phyloP scores from a whole-genome alignment of 2,329 filamentous ascomycete species.

The Paracamarosporium sp. region DNA sequence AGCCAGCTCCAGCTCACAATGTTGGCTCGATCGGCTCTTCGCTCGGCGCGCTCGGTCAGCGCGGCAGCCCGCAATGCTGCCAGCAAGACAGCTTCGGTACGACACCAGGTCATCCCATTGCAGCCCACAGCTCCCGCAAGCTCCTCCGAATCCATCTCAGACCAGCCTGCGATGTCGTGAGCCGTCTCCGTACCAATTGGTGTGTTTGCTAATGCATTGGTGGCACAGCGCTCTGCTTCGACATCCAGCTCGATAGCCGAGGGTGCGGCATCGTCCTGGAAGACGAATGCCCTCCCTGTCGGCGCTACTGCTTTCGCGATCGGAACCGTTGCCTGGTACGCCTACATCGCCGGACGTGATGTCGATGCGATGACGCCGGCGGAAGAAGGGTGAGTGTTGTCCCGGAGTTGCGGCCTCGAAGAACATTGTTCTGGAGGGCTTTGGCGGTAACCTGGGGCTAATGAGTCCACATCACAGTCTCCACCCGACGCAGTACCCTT shows the following conservation, averaged over 20 bases:
- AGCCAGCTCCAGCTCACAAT: slow-evolving; percentile 66
- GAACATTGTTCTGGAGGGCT: slow-evolving; percentile 32
- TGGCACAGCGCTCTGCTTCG: slow-evolving; percentile 66
- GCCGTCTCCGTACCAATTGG: slow-evolving; percentile 33
- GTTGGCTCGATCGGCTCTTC: slow-evolving; percentile 92
- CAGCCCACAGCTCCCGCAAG: slow-evolving; percentile 36
- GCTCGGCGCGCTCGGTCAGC: slow-evolving; percentile 85
- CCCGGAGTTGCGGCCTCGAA: slow-evolving; percentile 21
- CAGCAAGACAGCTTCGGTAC: slow-evolving; percentile 56
- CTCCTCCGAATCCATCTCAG: slow-evolving; percentile 30
- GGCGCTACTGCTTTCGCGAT: slow-evolving; percentile 86
- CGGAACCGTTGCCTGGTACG: slow-evolving; percentile 95
- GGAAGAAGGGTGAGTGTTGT: slow-evolving; percentile 90
- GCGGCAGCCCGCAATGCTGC: slow-evolving; percentile 73
- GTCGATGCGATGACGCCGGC: slow-evolving; percentile 89
- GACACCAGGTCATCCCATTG: slow-evolving; percentile 38
- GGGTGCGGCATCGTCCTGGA: slow-evolving; percentile 75
- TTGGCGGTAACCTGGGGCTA: slow-evolving; percentile 36
- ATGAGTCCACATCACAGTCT: slow-evolving; percentile 65
- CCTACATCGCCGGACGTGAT: slow-evolving; percentile 90
- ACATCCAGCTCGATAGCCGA: slow-evolving; percentile 73
- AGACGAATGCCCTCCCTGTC: slow-evolving; percentile 84
- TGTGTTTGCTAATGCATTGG: slow-evolving; percentile 37
- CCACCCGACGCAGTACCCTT: slow-evolving; percentile 90
- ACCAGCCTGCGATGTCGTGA: slow-evolving; percentile 16